Evolutionary conservation across 2,329 filamentous ascomycete genomes (phyloP), one percentile per base, ranked within the genome.

Genomic region (Zymoseptoria crescenta): DNA sequence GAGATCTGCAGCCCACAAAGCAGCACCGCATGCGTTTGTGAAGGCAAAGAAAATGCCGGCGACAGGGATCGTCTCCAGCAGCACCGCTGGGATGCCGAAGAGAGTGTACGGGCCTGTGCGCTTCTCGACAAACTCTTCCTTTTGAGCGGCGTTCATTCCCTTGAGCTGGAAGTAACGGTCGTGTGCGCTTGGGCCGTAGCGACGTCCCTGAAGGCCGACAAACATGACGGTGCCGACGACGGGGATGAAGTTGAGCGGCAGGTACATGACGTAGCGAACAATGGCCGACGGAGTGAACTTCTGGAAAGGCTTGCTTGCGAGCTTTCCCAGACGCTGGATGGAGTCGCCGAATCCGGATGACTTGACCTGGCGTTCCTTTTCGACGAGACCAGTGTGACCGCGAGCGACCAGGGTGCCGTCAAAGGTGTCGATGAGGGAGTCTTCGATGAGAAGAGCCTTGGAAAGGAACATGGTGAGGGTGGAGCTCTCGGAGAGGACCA

Each of bases 221-320:
- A 96, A 97, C 4, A 91, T 77, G 7, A 86, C 77, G 0, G 92
- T 96, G 5, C 93, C 93, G 19, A 96, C 83, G 0, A 96, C 81
- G 0, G 93, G 93, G 56, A 97, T 91, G 71, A 96, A 91, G 77
- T 96, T 97, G 61, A 97, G 80, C 9, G 93, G 92, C 49, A 96
- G 79, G 72, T 95, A 94, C 76, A 96, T 83, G 63, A 96, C 71
- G 68, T 93, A 93, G 49, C 89, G 81, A 48, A 96, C 76, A 51
- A 96, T 74, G 7, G 87, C 85, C 67, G 75, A 74, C 1, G 80
- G 77, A 0, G 77, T 77, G 58, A 81, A 81, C 60, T 79, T 77
- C 27, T 74, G 74, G 59, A 85, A 81, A 0, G 81, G 83, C 65
- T 78, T 81, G 64, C 77, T 79, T 41, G 82, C 70, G 54, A 84